Evolutionary conservation across 495 filamentous ascomycete genomes (phyloP).

Genomic region (Stereocaulon alpinum): DNA sequence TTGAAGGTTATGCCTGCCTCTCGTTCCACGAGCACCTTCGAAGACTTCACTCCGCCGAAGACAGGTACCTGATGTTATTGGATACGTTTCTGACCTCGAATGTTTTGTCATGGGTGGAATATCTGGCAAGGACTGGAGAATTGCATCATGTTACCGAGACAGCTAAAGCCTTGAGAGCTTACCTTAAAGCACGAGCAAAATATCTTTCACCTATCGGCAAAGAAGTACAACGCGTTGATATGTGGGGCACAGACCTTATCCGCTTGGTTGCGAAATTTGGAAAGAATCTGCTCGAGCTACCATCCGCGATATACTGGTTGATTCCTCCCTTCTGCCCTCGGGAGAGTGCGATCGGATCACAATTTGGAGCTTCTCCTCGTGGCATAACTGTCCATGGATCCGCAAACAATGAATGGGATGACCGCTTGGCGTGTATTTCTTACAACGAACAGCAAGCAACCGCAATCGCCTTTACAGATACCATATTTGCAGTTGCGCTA

Average conservation of each 20-base stretch:
- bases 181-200: conserved; percentile 20
- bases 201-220: conserved; percentile 20
- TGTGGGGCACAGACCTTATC: conserved; percentile 29
- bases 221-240: conserved; percentile 15
- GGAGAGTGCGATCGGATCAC: neutral
- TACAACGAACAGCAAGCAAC: conserved; percentile 16
- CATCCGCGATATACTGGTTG: conserved; percentile 26
- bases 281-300: conserved; percentile 20
- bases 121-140: conserved; percentile 23
- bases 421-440: conserved; percentile 23
- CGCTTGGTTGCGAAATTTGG: conserved; percentile 26
- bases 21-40: conserved; percentile 27
- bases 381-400: conserved; percentile 25
- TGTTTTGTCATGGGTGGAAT: conserved; percentile 33
- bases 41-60: conserved; percentile 9
- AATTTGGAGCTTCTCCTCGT: conserved; percentile 17
- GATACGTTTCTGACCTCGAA: conserved; percentile 27
- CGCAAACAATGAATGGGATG: conserved; percentile 25
- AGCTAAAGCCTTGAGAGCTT: conserved; percentile 26
- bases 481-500: conserved; percentile 10
- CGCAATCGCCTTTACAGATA: conserved; percentile 19
- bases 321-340: conserved; percentile 30
- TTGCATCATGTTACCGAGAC: conserved; percentile 23
- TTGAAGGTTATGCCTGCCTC: conserved; percentile 25
- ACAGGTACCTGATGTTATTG: conserved; percentile 9